These are phyloP conservation scores for Paecilomyces formosus DNA, from an alignment of 2,329 filamentous ascomycete genomes.

Conservation along the genomic window DNA sequence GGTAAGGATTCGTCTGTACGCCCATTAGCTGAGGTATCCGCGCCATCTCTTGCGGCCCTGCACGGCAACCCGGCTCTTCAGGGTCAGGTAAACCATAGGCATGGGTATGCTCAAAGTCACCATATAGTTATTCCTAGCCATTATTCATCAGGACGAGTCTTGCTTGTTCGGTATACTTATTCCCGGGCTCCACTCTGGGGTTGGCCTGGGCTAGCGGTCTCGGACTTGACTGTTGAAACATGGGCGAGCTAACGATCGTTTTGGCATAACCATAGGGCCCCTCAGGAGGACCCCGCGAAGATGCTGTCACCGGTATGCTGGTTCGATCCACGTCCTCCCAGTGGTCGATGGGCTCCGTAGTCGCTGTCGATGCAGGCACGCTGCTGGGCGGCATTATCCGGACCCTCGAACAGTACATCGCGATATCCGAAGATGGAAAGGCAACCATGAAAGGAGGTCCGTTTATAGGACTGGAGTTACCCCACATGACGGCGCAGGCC, in stretches of 20 bases:
- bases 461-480: conserved; percentile 71
- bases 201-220: conserved; percentile 1
- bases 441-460: conserved; percentile 51
- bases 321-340: conserved; percentile 71
- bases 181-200: neutral
- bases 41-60: neutral
- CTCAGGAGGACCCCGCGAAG: conserved; percentile 82
- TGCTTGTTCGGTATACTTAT: neutral
- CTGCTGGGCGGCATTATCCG: conserved; percentile 79
- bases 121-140: too few species aligned
- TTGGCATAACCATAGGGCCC: conserved; percentile 55
- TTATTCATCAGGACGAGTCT: neutral
- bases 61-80: neutral
- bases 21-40: neutral
- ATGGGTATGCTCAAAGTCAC: neutral
- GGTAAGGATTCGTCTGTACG: neutral
- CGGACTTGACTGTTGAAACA: conserved; percentile 11
- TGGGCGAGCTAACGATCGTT: conserved; percentile 17
- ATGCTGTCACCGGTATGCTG: conserved; percentile 81
- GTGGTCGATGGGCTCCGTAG: conserved; percentile 74
- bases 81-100: neutral
- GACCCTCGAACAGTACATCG: conserved; percentile 53
- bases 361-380: conserved; percentile 91
- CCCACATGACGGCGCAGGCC: conserved; percentile 57
- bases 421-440: conserved; percentile 17